Evolutionary conservation across 768 basidiomycete species (phyloP).

Genomic region (Sporobolomyces roseus): DNA sequence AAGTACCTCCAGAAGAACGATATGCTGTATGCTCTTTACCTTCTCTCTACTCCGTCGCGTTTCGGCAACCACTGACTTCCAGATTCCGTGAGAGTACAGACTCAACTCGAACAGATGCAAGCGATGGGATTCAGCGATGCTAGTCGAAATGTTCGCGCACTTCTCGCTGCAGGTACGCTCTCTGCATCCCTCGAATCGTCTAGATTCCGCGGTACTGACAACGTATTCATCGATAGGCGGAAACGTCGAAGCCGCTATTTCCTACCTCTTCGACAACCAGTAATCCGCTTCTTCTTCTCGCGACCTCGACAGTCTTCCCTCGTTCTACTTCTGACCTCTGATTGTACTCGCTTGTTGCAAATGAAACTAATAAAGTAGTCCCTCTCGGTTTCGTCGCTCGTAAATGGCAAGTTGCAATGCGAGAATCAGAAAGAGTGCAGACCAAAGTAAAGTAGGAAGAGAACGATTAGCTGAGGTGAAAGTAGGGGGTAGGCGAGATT

Average conservation of each 20-base stretch:
- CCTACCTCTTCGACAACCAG: slow-evolving; percentile 12
- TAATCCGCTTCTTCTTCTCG: background rate
- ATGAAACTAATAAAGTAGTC: no score
- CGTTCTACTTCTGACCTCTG: background rate
- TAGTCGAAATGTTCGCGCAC: slow-evolving; percentile 78
- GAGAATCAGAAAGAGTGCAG: no score
- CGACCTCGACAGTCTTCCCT: no score
- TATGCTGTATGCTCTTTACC: slow-evolving; percentile 61
- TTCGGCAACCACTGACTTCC: background rate
- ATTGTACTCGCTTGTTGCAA: background rate
- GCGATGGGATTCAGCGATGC: slow-evolving; percentile 94
- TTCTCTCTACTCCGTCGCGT: background rate
- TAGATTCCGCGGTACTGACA: background rate
- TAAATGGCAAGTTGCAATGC: no score
- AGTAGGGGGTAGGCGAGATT: no score
- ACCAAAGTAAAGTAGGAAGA: no score
- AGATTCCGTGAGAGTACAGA: slow-evolving; percentile 49
- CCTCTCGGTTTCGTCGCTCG: no score
- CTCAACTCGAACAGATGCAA: slow-evolving; percentile 64
- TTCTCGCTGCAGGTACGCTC: slow-evolving; percentile 69
- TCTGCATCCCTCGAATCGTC: background rate
- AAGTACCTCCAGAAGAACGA: slow-evolving; percentile 72
- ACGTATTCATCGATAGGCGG: background rate
- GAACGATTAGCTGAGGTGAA: no score
- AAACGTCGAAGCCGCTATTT: slow-evolving; percentile 9